phyloP scores from a whole-genome alignment of 2,329 filamentous ascomycete genomes.

The Gaeumannomyces sp. region DNA sequence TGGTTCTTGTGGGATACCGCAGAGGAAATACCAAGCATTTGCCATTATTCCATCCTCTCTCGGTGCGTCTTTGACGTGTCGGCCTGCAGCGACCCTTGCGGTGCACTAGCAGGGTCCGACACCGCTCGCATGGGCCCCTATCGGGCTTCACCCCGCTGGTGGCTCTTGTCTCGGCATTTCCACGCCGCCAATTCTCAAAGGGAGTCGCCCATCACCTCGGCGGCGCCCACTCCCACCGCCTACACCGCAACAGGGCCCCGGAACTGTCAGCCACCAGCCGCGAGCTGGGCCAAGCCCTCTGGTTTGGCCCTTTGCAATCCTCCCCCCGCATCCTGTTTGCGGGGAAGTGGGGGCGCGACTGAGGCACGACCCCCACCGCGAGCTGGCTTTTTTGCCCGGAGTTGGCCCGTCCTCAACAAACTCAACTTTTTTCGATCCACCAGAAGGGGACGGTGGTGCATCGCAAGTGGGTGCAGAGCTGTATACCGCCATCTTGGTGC shows the following conservation, averaged over 20 bases:
- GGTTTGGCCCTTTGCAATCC: too few species aligned
- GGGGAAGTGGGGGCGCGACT: not conserved
- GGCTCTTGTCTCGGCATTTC: not conserved
- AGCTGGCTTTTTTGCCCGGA: not conserved
- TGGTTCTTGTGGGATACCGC: not conserved
- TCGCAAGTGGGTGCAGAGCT: not conserved
- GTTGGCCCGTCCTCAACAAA: not conserved
- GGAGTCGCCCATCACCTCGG: too few species aligned
- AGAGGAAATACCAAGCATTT: not conserved
- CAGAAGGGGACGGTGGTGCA: not conserved
- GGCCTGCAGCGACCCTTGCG: too few species aligned
- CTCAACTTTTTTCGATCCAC: conserved; percentile 1
- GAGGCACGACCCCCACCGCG: not conserved
- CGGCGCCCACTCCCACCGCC: too few species aligned
- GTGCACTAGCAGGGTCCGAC: not conserved
- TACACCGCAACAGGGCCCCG: too few species aligned
- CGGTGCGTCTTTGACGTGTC: not conserved
- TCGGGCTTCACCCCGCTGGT: not conserved
- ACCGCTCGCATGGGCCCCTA: not conserved
- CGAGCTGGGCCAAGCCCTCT: not conserved
- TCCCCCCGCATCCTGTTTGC: not conserved
- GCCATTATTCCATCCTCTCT: not conserved
- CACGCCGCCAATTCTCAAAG: not conserved
- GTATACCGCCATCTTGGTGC: not conserved
- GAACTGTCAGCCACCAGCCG: not conserved